phyloP scores from a whole-genome alignment of 1,284 basidiomycete species.

The Flammula alnicola region DNA sequence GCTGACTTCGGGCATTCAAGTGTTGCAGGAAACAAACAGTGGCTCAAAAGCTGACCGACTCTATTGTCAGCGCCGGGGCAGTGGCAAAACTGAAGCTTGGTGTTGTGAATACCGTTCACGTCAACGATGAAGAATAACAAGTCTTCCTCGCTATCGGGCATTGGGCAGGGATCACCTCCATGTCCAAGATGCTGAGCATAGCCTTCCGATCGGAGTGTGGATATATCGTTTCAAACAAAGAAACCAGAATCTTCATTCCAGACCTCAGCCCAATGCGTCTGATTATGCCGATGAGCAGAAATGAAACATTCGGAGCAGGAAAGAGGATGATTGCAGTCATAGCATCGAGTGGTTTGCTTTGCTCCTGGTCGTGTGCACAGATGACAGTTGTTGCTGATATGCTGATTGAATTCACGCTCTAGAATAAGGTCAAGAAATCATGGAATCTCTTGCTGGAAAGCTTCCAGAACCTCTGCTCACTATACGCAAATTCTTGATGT shows the following conservation, averaged over 20 bases:
- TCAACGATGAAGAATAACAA: slow-evolving; percentile 21
- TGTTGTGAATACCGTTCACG: slow-evolving; percentile 8
- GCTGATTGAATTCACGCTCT: no score
- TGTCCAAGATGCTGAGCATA: slow-evolving; percentile 27
- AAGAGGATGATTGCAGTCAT: no score
- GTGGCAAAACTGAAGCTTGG: slow-evolving; percentile 5
- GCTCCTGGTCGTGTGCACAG: no score
- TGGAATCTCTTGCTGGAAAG: no score
- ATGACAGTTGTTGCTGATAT: no score
- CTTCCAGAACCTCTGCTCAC: no score
- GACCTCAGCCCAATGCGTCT: slow-evolving; percentile 26
- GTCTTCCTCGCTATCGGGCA: background rate
- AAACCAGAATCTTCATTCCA: slow-evolving; percentile 19
- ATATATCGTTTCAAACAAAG: slow-evolving; percentile 22
- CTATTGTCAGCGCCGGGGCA: background rate
- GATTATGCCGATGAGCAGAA: slow-evolving; percentile 7
- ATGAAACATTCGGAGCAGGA: slow-evolving; percentile 21
- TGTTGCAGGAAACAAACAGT: slow-evolving; percentile 8
- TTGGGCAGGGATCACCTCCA: slow-evolving; percentile 19
- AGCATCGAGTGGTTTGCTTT: no score
- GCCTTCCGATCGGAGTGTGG: slow-evolving; percentile 4
- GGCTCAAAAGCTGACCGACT: background rate
- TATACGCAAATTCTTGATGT: no score
- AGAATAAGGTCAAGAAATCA: no score
- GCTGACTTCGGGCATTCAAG: background rate